phyloP scores from a whole-genome alignment of 2,329 filamentous ascomycete genomes.

The Aspergillus pseudotamarii region DNA sequence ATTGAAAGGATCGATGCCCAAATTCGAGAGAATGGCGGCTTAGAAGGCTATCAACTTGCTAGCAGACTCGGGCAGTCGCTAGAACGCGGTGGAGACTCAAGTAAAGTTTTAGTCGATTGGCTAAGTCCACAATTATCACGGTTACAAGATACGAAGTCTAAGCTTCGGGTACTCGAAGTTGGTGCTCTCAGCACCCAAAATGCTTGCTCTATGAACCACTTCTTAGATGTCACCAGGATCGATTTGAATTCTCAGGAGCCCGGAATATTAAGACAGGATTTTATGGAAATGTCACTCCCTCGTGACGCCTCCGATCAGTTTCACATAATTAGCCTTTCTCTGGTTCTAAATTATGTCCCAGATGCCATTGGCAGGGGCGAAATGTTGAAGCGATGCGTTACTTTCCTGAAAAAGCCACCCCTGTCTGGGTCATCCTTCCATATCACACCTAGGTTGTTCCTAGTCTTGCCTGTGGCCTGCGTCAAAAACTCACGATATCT shows the following conservation, averaged over 20 bases:
- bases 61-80: conserved; percentile 64
- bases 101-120: conserved; percentile 63
- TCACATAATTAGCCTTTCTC: conserved; percentile 85
- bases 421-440: conserved; percentile 24
- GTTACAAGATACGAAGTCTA: conserved; percentile 27
- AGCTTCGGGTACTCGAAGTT: conserved; percentile 77
- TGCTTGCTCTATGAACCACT: conserved; percentile 72
- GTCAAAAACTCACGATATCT: conserved; percentile 90
- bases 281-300: conserved; percentile 85
- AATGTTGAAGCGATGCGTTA: conserved; percentile 77
- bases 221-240: conserved; percentile 78
- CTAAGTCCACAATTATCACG: conserved; percentile 40
- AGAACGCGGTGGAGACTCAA: conserved; percentile 66
- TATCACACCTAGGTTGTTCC: conserved; percentile 66
- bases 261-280: conserved; percentile 82
- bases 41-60: conserved; percentile 63
- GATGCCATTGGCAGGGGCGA: conserved; percentile 73
- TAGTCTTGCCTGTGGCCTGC: conserved; percentile 88
- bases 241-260: conserved; percentile 85
- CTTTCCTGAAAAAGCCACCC: conserved; percentile 61
- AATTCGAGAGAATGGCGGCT: conserved; percentile 60
- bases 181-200: conserved; percentile 85
- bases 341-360: conserved; percentile 94
- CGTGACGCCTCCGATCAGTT: conserved; percentile 64
- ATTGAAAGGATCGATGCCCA: conserved; percentile 50